Percentiles rank a stretch among this genome's conserved stretches.
These are phyloP conservation scores for Citrullus colocynthis DNA, from an alignment of 306 rosid genomes.

Conservation along the genomic window DNA sequence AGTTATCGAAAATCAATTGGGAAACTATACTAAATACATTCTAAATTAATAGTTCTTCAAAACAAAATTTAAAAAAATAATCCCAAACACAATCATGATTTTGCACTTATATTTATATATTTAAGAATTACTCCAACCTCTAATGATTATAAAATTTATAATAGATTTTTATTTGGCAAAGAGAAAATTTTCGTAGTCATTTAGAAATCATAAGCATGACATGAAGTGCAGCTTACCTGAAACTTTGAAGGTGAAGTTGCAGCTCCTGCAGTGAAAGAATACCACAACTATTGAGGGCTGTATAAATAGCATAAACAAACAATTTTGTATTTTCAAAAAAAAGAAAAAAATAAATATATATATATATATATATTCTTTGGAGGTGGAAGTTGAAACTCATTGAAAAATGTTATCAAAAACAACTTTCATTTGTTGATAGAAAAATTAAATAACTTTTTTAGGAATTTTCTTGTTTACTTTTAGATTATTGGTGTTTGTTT, in stretches of 20 bases:
- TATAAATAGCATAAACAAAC: background rate
- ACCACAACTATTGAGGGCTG: background rate
- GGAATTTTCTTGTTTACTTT: background rate
- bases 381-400: background rate
- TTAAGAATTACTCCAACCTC: too few species aligned
- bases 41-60: too few species aligned
- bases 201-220: background rate
- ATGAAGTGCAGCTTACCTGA: slow-evolving; percentile 18
- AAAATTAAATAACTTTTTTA: background rate
- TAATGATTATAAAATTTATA: too few species aligned
- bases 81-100: too few species aligned
- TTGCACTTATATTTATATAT: too few species aligned
- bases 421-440: background rate
- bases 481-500: background rate
- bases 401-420: background rate
- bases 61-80: too few species aligned
- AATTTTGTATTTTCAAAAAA: background rate
- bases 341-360: too few species aligned
- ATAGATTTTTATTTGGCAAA: too few species aligned
- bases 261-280: background rate
- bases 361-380: too few species aligned
- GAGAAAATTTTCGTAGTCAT: background rate
- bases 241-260: slow-evolving; percentile 18
- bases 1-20: too few species aligned
- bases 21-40: too few species aligned